Percentiles rank a stretch among this genome's conserved stretches.
These are phyloP conservation scores for Colletotrichum cordylinicola DNA, from an alignment of 2,329 filamentous ascomycete species.

Conservation along the genomic window DNA sequence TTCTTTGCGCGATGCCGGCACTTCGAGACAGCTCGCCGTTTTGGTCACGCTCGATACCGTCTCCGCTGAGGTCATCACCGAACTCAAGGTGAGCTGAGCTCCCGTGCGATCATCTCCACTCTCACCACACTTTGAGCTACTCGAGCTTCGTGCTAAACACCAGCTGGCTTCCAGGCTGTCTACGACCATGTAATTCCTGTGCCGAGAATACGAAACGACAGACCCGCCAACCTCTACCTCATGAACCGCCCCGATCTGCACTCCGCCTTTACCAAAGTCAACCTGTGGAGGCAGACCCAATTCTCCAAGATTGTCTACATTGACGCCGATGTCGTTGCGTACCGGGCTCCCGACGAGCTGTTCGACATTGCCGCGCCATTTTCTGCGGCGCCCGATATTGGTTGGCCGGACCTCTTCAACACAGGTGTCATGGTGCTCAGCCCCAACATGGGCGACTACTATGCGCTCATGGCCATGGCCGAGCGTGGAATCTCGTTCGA, in stretches of 20 bases:
- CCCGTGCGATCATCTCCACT: not conserved
- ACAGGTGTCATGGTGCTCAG: slow-evolving; percentile 93
- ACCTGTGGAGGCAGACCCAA: slow-evolving; percentile 88
- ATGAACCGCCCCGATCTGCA: slow-evolving; percentile 92
- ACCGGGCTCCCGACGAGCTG: slow-evolving; percentile 91
- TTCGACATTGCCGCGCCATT: slow-evolving; percentile 70
- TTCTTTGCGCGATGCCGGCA: slow-evolving; percentile 89
- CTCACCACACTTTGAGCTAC: not conserved
- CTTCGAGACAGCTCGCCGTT: slow-evolving; percentile 83
- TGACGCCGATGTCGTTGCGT: slow-evolving; percentile 91
- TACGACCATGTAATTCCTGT: slow-evolving; percentile 93
- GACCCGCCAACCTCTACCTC: slow-evolving; percentile 82
- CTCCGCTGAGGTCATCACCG: slow-evolving; percentile 74
- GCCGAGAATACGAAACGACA: slow-evolving; percentile 76
- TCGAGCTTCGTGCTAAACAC: not conserved
- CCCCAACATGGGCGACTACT: slow-evolving; percentile 87
- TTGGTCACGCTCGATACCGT: slow-evolving; percentile 84
- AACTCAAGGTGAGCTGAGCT: slow-evolving; percentile 69
- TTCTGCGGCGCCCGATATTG: slow-evolving; percentile 87
- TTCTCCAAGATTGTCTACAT: slow-evolving; percentile 94
- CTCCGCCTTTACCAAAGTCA: slow-evolving; percentile 95
- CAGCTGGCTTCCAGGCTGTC: slow-evolving; percentile 60
- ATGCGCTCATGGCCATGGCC: slow-evolving; percentile 83
- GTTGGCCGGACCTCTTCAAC: slow-evolving; percentile 98
- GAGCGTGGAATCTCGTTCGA: slow-evolving; percentile 92